Percentiles rank a stretch among this genome's conserved stretches.
Evolutionary conservation across 495 filamentous ascomycete genomes (phyloP).

Genomic region (Penicillium cosmopolitanum): DNA sequence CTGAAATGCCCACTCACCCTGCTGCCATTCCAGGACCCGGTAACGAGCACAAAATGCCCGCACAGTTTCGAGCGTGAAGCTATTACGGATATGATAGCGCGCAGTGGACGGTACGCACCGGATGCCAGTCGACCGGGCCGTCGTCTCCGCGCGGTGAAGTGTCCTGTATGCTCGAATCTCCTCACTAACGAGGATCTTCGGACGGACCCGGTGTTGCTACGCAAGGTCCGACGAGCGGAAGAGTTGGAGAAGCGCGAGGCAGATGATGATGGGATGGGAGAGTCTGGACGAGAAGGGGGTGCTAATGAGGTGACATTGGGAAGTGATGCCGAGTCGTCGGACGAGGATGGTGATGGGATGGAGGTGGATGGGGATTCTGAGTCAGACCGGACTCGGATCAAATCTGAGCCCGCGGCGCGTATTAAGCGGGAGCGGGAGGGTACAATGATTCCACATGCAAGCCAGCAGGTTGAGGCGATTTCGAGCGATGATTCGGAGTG

Average conservation of each 20-base stretch:
- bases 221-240: slow-evolving; percentile 44
- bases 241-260: slow-evolving; percentile 29
- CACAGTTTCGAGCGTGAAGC: slow-evolving; percentile 82
- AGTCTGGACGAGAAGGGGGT: slow-evolving; percentile 4
- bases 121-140: slow-evolving; percentile 21
- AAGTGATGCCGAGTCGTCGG: slow-evolving; percentile 17
- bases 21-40: slow-evolving; percentile 68
- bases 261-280: slow-evolving; percentile 43
- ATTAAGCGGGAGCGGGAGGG: not conserved
- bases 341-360: slow-evolving; percentile 25
- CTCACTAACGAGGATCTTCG: slow-evolving; percentile 47
- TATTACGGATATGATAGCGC: slow-evolving; percentile 65
- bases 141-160: slow-evolving; percentile 41
- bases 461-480: not conserved
- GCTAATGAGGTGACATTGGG: slow-evolving; percentile 20
- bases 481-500: not conserved
- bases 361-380: slow-evolving; percentile 24
- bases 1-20: slow-evolving; percentile 85
- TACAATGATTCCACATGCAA: not conserved
- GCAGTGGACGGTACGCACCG: slow-evolving; percentile 34
- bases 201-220: slow-evolving; percentile 44
- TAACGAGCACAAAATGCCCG: slow-evolving; percentile 75
- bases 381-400: slow-evolving; percentile 10
- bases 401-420: slow-evolving; percentile 16
- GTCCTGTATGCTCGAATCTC: slow-evolving; percentile 51